Conservation (phyloP, 371 early-diverging fungal genomes). For the Zychaea mexicana region DNA sequence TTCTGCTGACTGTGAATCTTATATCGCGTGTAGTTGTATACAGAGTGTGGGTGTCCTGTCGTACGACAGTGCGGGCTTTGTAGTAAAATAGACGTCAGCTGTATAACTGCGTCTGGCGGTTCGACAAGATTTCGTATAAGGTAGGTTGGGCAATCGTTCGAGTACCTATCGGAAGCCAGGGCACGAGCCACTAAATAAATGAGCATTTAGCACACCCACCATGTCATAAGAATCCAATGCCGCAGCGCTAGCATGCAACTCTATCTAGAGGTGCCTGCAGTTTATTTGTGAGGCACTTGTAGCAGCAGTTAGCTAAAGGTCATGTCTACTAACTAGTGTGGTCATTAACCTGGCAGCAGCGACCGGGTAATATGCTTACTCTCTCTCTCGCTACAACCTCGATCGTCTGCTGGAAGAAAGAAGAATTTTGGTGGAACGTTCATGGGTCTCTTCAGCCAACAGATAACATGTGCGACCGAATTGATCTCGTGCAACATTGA, state of each 20-base stretch:
- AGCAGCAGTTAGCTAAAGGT: no score
- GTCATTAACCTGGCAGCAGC: no score
- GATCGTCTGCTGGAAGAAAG: background rate
- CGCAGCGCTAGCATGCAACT: no score
- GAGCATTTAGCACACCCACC: background rate
- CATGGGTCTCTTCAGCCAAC: background rate
- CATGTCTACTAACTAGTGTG: no score
- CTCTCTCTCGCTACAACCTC: background rate
- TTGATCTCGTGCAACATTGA: conserved; percentile 7
- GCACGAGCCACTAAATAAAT: conserved; percentile 25
- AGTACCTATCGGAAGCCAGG: conserved; percentile 27
- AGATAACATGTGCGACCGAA: background rate
- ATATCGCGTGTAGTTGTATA: background rate
- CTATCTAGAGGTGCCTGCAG: no score
- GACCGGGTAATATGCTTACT: background rate
- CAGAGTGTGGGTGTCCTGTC: background rate
- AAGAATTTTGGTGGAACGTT: background rate
- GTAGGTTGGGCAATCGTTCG: conserved; percentile 15
- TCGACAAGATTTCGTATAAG: conserved; percentile 15
- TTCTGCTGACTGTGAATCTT: background rate
- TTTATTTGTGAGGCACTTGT: no score
- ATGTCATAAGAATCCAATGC: background rate
- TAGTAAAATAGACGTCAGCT: conserved; percentile 13
- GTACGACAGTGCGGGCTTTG: background rate
- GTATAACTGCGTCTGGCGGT: background rate